Base-by-base conservation (phyloP, 176 grass and related monocot genomes). In the Lolium rigidum region DNA sequence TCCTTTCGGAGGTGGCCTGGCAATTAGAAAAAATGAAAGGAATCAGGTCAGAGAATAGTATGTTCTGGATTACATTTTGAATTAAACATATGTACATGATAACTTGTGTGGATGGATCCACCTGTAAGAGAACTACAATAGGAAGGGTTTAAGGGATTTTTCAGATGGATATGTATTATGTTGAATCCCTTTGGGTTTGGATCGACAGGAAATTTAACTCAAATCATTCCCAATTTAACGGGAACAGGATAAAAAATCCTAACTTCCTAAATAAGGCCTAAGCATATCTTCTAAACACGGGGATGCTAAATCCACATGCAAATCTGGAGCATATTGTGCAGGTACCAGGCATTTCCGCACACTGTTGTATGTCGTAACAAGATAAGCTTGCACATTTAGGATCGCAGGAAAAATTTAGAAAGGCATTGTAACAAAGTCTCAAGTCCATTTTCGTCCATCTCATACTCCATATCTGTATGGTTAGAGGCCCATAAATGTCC, bases 1-100 rank as follows among this genome's bases (percentile, higher is more conserved):
- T 44, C 80, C 92, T 72, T 94, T 95, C 35, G 97, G 94, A 54
- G 94, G 97, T 76, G 93, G 93, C 79, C 92, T 98, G 28, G 54
- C 6, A 51, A 26, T 71, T 63, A 31, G 15, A 69, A 70, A 75
- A 16, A 67, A 51, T 12, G 39, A 80, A 68, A 11, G 2, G 5
- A 58, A 60, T 38, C 25, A 74, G 54, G 26, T 84, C 24, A 64
- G 25, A 83, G 18, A 54, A 35, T 14, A 10, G 18, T 66, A 77
- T 69, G 9, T 10, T 55, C 28, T 54, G 28, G n/a, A 31, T 77
- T 84, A 70, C 10, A 77, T 76, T 58, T 66, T 15, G 9, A 66
- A 9, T 12, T 0, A 47, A 10, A 61, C 20, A 70, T 25, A 7
- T 67, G 18, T 0, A 25, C 0, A 7, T 7, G 46, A 64, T 83